Percentiles rank a stretch among this genome's conserved stretches.
phyloP scores from a whole-genome alignment of 345 rosid species.

The Turritis glabra region DNA sequence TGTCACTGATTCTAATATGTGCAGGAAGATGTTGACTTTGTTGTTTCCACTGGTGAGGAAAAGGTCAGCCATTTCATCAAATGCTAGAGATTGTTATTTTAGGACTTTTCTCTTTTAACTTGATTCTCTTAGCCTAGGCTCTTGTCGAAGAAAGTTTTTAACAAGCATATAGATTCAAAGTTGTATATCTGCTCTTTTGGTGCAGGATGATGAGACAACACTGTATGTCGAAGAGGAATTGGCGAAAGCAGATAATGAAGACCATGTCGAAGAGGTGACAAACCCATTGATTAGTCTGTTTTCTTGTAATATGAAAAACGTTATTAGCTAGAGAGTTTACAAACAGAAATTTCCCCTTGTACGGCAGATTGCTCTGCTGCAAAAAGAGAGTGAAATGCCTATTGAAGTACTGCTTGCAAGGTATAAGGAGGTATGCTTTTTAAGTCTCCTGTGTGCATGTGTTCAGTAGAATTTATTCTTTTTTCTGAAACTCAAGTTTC shows the following conservation, averaged over 20 bases:
- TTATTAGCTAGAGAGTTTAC: conserved; percentile 27
- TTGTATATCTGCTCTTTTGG: conserved; percentile 26
- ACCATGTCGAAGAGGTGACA: conserved; percentile 74
- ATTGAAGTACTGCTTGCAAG: conserved; percentile 86
- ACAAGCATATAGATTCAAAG: conserved; percentile 9
- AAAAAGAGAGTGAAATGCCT: conserved; percentile 90
- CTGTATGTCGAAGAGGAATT: conserved; percentile 84
- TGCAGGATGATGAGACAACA: conserved; percentile 94
- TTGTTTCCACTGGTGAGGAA: conserved; percentile 70
- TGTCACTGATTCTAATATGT: conserved; percentile 34
- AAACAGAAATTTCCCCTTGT: conserved; percentile 27
- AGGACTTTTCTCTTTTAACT: conserved; percentile 2
- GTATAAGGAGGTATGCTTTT: conserved; percentile 87
- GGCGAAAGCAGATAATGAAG: conserved; percentile 67
- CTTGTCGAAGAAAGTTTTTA: neutral
- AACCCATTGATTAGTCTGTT: conserved; percentile 23
- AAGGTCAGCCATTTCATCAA: conserved; percentile 54
- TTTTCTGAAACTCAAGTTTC: conserved; percentile 34
- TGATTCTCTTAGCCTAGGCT: conserved; percentile 16
- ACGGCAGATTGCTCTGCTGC: conserved; percentile 76
- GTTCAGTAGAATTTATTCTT: conserved; percentile 13
- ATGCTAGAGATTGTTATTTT: conserved; percentile 18
- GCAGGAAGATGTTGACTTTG: conserved; percentile 95
- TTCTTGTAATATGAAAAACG: conserved; percentile 10
- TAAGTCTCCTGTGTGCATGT: conserved; percentile 34